phyloP scores from a whole-genome alignment of 495 filamentous ascomycete genomes.

The Xylaria palmicola region DNA sequence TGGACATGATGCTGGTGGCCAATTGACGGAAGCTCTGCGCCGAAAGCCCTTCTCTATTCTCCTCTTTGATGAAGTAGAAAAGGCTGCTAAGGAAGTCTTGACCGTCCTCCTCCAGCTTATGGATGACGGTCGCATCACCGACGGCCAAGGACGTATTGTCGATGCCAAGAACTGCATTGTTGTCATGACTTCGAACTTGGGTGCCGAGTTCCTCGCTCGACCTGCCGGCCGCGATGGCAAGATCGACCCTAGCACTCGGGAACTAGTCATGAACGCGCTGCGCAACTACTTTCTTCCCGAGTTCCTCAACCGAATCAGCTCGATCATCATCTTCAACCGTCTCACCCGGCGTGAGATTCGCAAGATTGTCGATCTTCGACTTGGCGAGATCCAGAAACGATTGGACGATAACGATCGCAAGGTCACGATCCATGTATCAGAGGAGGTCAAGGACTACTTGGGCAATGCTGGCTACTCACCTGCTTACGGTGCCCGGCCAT shows the following conservation, averaged over 20 bases:
- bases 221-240: conserved; percentile 71
- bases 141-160: conserved; percentile 90
- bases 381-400: conserved; percentile 87
- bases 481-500: conserved; percentile 86
- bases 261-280: conserved; percentile 84
- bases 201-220: conserved; percentile 88
- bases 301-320: conserved; percentile 96
- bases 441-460: conserved; percentile 86
- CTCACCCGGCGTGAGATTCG: conserved; percentile 85
- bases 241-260: conserved; percentile 83
- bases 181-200: conserved; percentile 97
- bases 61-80: conserved; percentile 97
- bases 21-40: conserved; percentile 90
- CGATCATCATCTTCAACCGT: conserved; percentile 96
- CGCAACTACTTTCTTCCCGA: conserved; percentile 96
- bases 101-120: conserved; percentile 97
- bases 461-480: conserved; percentile 88
- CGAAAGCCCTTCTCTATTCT: conserved; percentile 96
- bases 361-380: conserved; percentile 89
- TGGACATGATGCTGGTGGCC: conserved; percentile 92
- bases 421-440: conserved; percentile 70
- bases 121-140: conserved; percentile 98
- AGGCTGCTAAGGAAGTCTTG: conserved; percentile 95
- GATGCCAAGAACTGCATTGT: conserved; percentile 98
- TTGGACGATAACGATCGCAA: conserved; percentile 77